Evolutionary conservation across 2,329 filamentous ascomycete genomes (phyloP).

Genomic region (Beauveria caledonica): DNA sequence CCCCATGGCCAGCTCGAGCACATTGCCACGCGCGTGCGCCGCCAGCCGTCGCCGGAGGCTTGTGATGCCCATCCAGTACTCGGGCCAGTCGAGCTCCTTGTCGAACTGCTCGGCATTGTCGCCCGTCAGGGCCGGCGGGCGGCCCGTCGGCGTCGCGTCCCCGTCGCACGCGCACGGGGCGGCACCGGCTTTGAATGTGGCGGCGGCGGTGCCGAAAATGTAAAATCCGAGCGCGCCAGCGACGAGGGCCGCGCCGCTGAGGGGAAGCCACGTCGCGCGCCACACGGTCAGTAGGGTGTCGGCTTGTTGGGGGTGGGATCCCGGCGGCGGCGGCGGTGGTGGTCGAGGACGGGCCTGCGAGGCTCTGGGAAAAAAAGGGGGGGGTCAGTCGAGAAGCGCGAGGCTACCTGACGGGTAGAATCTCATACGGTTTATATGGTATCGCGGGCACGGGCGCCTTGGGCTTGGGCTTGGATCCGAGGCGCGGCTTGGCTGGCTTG

Average conservation of each 20-base stretch:
- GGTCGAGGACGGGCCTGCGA: conserved; percentile 1
- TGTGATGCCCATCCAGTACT: conserved; percentile 49
- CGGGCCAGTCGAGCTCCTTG: conserved; percentile 46
- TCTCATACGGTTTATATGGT: conserved; percentile 24
- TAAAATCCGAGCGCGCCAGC: conserved; percentile 41
- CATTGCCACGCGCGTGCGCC: conserved; percentile 41
- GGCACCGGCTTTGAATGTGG: conserved; percentile 22
- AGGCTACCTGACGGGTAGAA: too few species aligned
- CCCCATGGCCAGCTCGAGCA: conserved; percentile 55
- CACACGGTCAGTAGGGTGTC: conserved; percentile 29
- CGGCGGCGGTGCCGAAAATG: conserved; percentile 31
- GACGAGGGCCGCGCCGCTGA: conserved; percentile 39
- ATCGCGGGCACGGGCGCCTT: conserved; percentile 16
- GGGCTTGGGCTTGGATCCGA: conserved; percentile 17
- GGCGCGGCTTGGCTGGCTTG: conserved; percentile 13
- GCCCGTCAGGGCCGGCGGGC: conserved; percentile 37
- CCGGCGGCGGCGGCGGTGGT: neutral
- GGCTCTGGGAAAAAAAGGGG: neutral
- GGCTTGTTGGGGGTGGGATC: conserved; percentile 14
- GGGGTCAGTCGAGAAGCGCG: neutral
- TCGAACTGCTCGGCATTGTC: conserved; percentile 49
- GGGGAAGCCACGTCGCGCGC: conserved; percentile 33
- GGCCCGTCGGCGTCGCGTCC: conserved; percentile 34
- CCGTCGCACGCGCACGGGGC: conserved; percentile 16
- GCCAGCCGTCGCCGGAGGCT: conserved; percentile 42